phyloP scores from a whole-genome alignment of 805 yeast species.

The Candida loeiensis region DNA sequence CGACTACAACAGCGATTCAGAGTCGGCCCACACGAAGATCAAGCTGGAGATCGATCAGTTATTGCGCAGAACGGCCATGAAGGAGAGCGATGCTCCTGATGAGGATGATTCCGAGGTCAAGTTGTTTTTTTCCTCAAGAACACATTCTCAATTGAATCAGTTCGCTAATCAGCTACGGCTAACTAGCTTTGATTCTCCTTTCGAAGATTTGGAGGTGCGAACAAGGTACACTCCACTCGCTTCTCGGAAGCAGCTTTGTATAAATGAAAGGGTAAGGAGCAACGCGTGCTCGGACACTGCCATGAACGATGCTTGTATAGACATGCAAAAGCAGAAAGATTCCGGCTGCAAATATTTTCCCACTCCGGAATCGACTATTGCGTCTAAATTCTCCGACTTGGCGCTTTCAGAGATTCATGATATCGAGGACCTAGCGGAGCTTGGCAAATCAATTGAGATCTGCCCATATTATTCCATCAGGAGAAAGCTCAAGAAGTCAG shows the following conservation, averaged over 20 bases:
- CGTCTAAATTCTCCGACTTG: constrained; percentile 48
- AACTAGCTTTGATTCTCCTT: constrained; percentile 62
- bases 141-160: constrained; percentile 86
- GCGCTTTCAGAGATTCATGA: constrained; percentile 58
- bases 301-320: constrained; percentile 79
- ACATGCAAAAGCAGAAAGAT: constrained; percentile 47
- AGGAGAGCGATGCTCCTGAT: constrained; percentile 4
- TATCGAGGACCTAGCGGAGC: constrained; percentile 68
- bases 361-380: constrained; percentile 13
- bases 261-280: constrained; percentile 57
- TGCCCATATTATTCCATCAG: constrained; percentile 86
- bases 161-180: constrained; percentile 68
- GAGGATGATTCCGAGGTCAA: constrained; percentile 18
- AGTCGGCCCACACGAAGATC: constrained; percentile 29
- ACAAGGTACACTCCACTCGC: constrained; percentile 71
- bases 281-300: constrained; percentile 43
- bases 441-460: constrained; percentile 54
- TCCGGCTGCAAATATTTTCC: constrained; percentile 32
- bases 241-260: constrained; percentile 81
- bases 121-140: constrained; percentile 75
- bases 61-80: constrained; percentile 39
- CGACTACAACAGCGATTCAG: constrained; percentile 34
- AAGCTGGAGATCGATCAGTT: constrained; percentile 48
- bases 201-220: constrained; percentile 45
- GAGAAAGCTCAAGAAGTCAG: constrained; percentile 53